phyloP scores from a whole-genome alignment of 2,329 filamentous ascomycete genomes.

The Harringtonia lauricola region DNA sequence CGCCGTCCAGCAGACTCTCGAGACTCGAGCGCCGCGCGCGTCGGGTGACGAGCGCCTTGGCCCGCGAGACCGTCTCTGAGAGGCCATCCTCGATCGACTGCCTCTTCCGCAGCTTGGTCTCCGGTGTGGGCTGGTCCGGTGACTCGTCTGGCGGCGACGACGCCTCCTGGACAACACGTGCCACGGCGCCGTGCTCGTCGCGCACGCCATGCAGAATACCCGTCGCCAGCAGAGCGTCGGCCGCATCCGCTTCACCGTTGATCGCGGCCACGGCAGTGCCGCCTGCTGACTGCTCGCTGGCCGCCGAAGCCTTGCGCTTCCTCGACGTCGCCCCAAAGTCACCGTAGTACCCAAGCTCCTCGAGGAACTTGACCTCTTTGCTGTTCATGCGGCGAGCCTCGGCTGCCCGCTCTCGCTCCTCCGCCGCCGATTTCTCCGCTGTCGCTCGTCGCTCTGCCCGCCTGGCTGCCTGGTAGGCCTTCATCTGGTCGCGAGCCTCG shows the following conservation, averaged over 20 bases:
- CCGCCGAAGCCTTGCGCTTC: constrained; percentile 5
- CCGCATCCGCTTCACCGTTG: constrained; percentile 19
- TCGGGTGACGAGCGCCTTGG: constrained; percentile 6
- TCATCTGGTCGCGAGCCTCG: constrained; percentile 39
- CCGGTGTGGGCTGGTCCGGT: neutral
- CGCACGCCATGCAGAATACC: constrained; percentile 29
- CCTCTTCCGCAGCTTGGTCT: neutral
- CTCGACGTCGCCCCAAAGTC: constrained; percentile 2
- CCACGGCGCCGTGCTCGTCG: constrained; percentile 24
- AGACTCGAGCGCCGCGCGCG: neutral
- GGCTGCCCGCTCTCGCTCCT: constrained; percentile 11
- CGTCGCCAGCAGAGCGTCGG: constrained; percentile 28
- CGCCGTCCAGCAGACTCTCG: neutral
- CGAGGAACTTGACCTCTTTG: constrained; percentile 13
- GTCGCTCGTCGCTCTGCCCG: constrained; percentile 18
- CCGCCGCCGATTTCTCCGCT: constrained; percentile 26
- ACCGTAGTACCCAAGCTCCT: constrained; percentile 11
- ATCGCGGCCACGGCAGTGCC: constrained; percentile 21
- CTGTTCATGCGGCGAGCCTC: constrained; percentile 12
- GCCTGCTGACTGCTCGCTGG: neutral
- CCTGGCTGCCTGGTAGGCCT: constrained; percentile 22
- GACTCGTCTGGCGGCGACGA: constrained; percentile 6
- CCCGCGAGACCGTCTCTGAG: constrained; percentile 5
- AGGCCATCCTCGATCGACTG: neutral
- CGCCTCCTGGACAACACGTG: constrained; percentile 22